Conservation (phyloP, 352 stramenopile genomes). For the Pythium monospermum region DNA sequence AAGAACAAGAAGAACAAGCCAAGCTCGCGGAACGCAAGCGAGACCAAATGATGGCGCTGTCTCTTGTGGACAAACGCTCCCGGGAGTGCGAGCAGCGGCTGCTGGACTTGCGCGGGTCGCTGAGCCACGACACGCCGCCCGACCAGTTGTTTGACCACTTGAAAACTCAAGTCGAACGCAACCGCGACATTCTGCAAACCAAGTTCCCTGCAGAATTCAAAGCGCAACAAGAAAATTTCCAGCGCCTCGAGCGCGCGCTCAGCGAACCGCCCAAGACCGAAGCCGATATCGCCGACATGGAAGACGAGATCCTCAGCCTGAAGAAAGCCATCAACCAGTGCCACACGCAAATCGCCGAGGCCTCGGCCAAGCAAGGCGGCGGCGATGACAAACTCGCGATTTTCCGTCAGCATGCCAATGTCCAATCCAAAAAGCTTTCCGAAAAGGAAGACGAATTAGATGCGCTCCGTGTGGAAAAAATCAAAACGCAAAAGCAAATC, state of each 20-base stretch:
- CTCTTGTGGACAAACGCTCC: constrained; percentile 76
- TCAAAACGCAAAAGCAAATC: constrained; percentile 55
- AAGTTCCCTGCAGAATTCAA: constrained; percentile 81
- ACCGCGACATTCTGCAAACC: constrained; percentile 55
- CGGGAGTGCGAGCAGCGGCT: constrained; percentile 70
- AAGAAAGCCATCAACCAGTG: constrained; percentile 60
- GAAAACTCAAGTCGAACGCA: constrained; percentile 67
- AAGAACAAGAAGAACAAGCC: constrained; percentile 93
- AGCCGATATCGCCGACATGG: constrained; percentile 84
- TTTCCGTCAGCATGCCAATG: constrained; percentile 85
- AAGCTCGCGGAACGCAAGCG: constrained; percentile 85
- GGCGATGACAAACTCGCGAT: constrained; percentile 90
- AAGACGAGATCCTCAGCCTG: constrained; percentile 70
- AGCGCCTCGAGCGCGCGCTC: constrained; percentile 64
- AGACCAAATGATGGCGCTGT: constrained; percentile 85
- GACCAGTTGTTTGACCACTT: constrained; percentile 89
- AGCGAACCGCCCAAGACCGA: constrained; percentile 79
- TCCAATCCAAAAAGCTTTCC: constrained; percentile 84
- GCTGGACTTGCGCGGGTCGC: constrained; percentile 59
- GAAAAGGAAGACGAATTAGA: constrained; percentile 90
- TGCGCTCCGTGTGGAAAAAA: constrained; percentile 46
- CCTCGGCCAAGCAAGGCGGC: constrained; percentile 33
- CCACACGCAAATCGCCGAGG: constrained; percentile 70
- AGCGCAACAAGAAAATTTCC: constrained; percentile 66
- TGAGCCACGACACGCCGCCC: constrained; percentile 69